These are phyloP conservation scores for Cercis canadensis DNA, from an alignment of 306 rosid species.

Conservation along the genomic window DNA sequence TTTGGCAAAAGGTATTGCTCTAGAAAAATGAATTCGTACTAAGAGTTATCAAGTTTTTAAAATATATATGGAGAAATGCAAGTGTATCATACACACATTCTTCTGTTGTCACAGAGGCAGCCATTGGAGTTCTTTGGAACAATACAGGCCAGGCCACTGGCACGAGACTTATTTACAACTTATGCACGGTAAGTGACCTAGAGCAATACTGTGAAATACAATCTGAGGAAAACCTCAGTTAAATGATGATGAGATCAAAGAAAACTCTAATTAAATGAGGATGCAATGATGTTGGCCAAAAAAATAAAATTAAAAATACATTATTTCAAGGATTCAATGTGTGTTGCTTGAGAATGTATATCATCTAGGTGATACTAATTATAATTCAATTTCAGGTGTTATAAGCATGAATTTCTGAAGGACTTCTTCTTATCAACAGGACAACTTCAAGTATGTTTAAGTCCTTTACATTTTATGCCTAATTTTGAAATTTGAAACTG, in stretches of 20 bases:
- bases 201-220: slow-evolving; percentile 33
- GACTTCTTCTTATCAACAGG: slow-evolving; percentile 93
- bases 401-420: slow-evolving; percentile 93
- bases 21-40: slow-evolving; percentile 26
- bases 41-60: slow-evolving; percentile 17
- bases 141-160: slow-evolving; percentile 73
- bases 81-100: slow-evolving; percentile 27
- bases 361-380: slow-evolving; percentile 32
- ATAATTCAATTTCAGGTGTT: slow-evolving; percentile 68
- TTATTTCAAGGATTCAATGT: slow-evolving; percentile 25
- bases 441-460: slow-evolving; percentile 82
- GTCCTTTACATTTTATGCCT: slow-evolving; percentile 28
- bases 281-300: neutral
- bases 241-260: slow-evolving; percentile 30
- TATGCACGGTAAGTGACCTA: slow-evolving; percentile 73
- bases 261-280: slow-evolving; percentile 27
- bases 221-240: slow-evolving; percentile 17
- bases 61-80: slow-evolving; percentile 10
- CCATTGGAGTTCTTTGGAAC: slow-evolving; percentile 85
- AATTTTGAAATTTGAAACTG: slow-evolving; percentile 28
- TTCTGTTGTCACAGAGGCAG: slow-evolving; percentile 69
- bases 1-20: slow-evolving; percentile 85
- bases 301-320: slow-evolving; percentile 12
- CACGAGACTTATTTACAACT: slow-evolving; percentile 79
- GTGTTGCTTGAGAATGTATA: slow-evolving; percentile 20